Evolutionary conservation across 768 basidiomycete species (phyloP).

Genomic region (Russula earlei): DNA sequence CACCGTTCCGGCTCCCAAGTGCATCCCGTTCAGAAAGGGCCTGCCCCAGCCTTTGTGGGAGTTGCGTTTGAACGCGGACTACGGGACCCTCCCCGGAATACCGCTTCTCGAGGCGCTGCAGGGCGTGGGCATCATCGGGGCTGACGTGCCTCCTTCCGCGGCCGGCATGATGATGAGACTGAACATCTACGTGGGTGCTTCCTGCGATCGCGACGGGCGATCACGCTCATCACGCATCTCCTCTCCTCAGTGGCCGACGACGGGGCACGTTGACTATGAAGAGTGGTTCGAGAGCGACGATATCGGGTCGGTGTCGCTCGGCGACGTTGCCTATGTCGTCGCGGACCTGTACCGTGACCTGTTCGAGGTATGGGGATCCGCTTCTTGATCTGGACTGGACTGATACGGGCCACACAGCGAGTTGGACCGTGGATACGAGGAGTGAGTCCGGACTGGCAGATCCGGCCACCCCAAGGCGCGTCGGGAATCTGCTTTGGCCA

Average conservation of each 20-base stretch:
- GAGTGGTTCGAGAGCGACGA: conserved; percentile 9
- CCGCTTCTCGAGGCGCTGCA: conserved; percentile 15
- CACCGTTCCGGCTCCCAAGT: conserved; percentile 6
- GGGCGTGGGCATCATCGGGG: background rate
- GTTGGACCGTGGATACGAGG: conserved; percentile 4
- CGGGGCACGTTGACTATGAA: conserved; percentile 5
- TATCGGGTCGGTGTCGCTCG: conserved; percentile 3
- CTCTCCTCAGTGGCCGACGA: conserved; percentile 6
- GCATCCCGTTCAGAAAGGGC: background rate
- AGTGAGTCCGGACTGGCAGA: conserved; percentile 4
- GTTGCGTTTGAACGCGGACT: conserved; percentile 6
- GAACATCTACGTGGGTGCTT: conserved; percentile 2
- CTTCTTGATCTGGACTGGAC: background rate
- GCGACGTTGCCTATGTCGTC: background rate
- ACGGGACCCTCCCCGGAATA: conserved; percentile 8
- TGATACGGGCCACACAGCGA: background rate
- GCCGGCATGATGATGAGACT: background rate
- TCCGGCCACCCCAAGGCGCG: background rate
- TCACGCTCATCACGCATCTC: background rate
- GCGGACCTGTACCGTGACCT: conserved; percentile 6
- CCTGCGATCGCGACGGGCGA: no score
- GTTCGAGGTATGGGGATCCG: background rate
- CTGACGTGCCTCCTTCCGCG: background rate
- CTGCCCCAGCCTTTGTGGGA: conserved; percentile 10
- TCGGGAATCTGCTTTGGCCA: conserved; percentile 10